These are phyloP conservation scores for Aspergillus brasiliensis DNA, from an alignment of 2,329 filamentous ascomycete species.

Conservation along the genomic window DNA sequence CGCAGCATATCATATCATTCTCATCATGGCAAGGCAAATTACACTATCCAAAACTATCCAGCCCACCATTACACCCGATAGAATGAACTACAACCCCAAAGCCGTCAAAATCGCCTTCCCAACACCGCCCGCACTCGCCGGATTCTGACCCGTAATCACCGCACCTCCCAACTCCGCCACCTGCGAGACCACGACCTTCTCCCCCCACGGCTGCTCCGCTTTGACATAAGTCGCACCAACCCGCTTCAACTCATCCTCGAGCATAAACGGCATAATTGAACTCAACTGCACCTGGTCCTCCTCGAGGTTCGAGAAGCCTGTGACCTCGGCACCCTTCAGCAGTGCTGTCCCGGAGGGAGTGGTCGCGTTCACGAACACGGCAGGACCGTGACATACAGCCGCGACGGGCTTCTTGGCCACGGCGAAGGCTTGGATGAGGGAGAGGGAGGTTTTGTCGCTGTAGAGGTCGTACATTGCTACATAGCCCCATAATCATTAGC, in stretches of 20 bases:
- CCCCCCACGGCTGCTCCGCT: slow-evolving; percentile 47
- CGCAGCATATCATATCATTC: too few species aligned
- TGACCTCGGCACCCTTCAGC: slow-evolving; percentile 45
- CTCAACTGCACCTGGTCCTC: slow-evolving; percentile 45
- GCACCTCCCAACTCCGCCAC: slow-evolving; percentile 28
- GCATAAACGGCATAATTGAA: slow-evolving; percentile 46
- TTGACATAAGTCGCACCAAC: slow-evolving; percentile 47
- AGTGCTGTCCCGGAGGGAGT: slow-evolving; percentile 45
- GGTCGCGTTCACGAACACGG: slow-evolving; percentile 48
- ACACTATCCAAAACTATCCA: neutral
- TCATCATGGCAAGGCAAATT: neutral
- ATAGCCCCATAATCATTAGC: too few species aligned
- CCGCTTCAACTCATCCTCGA: slow-evolving; percentile 46
- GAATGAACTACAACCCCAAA: slow-evolving; percentile 16
- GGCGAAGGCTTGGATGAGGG: slow-evolving; percentile 52
- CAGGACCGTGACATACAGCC: slow-evolving; percentile 53
- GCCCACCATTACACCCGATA: neutral
- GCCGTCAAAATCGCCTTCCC: slow-evolving; percentile 48
- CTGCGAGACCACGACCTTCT: slow-evolving; percentile 45
- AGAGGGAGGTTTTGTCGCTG: slow-evolving; percentile 43
- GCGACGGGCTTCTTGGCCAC: slow-evolving; percentile 52
- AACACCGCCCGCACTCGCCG: slow-evolving; percentile 46
- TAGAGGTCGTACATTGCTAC: slow-evolving; percentile 55
- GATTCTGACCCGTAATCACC: slow-evolving; percentile 53
- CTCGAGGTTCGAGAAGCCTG: slow-evolving; percentile 51